Evolutionary conservation across 768 basidiomycete species (phyloP).

Genomic region (Cyclocybe aegerita): DNA sequence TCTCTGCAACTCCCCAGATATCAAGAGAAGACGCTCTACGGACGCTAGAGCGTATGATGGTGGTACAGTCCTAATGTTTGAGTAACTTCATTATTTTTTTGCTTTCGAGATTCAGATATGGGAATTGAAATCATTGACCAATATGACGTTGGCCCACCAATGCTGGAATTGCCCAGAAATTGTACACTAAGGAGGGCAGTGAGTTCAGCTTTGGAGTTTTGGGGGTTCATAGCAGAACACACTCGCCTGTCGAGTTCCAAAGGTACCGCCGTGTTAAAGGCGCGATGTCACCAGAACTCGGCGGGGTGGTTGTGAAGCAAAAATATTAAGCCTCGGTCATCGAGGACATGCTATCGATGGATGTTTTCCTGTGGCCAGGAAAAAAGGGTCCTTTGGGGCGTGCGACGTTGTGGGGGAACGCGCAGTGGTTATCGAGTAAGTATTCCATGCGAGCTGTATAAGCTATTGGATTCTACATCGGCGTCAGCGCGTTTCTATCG

Average conservation of each 20-base stretch:
- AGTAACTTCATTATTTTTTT: no score
- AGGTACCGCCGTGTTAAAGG: slow-evolving; percentile 87
- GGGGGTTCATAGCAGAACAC: slow-evolving; percentile 20
- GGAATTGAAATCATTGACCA: no score
- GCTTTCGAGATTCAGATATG: no score
- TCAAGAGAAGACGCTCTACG: slow-evolving; percentile 39
- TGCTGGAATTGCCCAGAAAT: slow-evolving; percentile 98
- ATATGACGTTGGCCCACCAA: slow-evolving; percentile 78
- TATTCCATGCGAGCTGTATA: no score
- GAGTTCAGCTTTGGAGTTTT: slow-evolving; percentile 22
- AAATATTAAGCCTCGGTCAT: slow-evolving; percentile 91
- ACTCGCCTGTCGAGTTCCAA: slow-evolving; percentile 98
- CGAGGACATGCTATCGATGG: slow-evolving; percentile 38
- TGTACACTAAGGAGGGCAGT: slow-evolving; percentile 68
- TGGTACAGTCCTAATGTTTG: slow-evolving; percentile 1
- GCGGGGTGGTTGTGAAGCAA: slow-evolving; percentile 79
- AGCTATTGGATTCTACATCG: no score
- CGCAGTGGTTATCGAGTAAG: no score
- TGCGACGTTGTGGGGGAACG: no score
- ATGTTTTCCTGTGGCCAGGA: no score
- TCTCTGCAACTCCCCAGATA: slow-evolving; percentile 12
- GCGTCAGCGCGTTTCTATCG: no score
- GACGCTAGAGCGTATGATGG: slow-evolving; percentile 42
- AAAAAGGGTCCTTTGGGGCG: no score
- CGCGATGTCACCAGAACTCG: slow-evolving; percentile 91